phyloP scores from a whole-genome alignment of 768 basidiomycete genomes.

The Tulasnella sp. region DNA sequence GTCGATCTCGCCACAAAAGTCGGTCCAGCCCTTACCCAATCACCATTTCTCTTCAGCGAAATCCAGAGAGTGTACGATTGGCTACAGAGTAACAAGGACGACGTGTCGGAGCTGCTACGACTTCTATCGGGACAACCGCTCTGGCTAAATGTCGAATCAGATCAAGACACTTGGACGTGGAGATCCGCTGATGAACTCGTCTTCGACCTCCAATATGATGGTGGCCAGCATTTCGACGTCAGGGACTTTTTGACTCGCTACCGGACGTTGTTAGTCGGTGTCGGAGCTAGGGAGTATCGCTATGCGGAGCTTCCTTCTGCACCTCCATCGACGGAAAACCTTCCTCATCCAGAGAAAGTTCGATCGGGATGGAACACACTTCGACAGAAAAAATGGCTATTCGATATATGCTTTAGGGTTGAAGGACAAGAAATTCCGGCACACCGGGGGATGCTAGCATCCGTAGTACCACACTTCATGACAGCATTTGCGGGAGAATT shows the following conservation, averaged over 20 bases:
- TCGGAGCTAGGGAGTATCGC: neutral
- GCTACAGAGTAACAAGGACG: neutral
- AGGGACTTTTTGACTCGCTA: neutral
- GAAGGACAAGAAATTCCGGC: conserved; percentile 2
- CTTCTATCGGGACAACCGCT: neutral
- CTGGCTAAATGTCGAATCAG: neutral
- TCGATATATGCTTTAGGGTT: neutral
- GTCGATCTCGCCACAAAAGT: neutral
- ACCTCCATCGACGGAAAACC: neutral
- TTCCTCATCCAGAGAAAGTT: neutral
- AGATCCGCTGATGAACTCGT: neutral
- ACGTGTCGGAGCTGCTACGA: neutral
- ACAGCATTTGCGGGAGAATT: conserved; percentile 6
- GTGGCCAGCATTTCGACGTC: neutral
- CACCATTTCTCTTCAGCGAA: neutral
- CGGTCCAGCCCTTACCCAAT: neutral
- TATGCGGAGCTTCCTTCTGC: neutral
- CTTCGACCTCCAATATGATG: conserved; percentile 3
- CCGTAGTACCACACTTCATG: conserved; percentile 13
- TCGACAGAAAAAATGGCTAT: neutral
- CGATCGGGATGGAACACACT: neutral
- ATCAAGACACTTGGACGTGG: neutral
- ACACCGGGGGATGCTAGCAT: conserved; percentile 6
- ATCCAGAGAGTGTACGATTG: neutral
- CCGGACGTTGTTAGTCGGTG: neutral